Evolutionary conservation across 2,329 filamentous ascomycete genomes (phyloP), one percentile per base, ranked within the genome.

Genomic region (Botrytis paeoniae): DNA sequence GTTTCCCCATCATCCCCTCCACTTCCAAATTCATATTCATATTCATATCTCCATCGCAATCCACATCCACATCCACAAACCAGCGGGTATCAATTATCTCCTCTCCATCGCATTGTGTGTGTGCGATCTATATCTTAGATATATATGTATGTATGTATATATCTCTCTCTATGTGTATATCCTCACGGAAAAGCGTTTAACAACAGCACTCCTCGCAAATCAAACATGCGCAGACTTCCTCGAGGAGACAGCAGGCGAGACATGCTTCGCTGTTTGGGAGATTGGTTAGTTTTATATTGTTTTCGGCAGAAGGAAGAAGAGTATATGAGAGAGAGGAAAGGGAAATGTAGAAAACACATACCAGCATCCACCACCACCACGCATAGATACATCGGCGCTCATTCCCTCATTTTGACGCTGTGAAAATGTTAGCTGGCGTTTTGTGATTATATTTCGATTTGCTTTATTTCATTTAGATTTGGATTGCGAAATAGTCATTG

Each of bases 351-450:
- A 43, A 25, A 37, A 35, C 20, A 71, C 70, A 10, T 72, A 72
- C 70, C 70, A 72, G 37, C 35, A 54, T 60, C 70, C 70, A 14
- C 70, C 70, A 18, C 70, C 70, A 32, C 70, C 70, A 32, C 70
- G 62, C 70, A 72, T 72, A 1, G 45, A 60, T 12, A 72, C 70
- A 48, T 72, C 70, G 25, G 63, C 51, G 29, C 4, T 72, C 70
- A 72, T 72, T 7, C 63, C 62, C 29, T 72, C 70, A n/a, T 29
- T 48, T 72, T 72, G 70, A 60, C 70, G 70, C 70, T 72, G 62
- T 32, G 29, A 22, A 14, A 39, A 20, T 59, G 48, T 22, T 29
- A 45, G 41, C 62, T 39, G 10, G 18, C 25, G 16, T 43, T 9
- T 25, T 3, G 14, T 25, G 16, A 10, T 20, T 10, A 14, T 20